Conservation (phyloP, 2,329 filamentous ascomycete genomes). For the Beauveria sp. region DNA sequence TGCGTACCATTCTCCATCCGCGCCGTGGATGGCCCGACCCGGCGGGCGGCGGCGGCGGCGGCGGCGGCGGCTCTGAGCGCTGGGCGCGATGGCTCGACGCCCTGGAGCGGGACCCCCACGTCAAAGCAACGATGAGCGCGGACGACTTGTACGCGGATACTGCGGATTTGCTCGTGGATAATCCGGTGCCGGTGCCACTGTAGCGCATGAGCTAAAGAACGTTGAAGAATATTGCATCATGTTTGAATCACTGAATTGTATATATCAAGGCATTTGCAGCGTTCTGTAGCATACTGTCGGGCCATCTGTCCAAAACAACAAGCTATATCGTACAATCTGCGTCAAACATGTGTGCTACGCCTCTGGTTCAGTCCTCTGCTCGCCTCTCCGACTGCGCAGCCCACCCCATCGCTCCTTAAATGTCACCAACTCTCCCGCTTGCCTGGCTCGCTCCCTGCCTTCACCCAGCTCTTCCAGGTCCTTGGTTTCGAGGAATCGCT, state of each 20-base stretch:
- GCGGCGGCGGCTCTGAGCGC: constrained; percentile 34
- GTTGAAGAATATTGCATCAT: not conserved
- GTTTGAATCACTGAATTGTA: not conserved
- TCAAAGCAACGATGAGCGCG: constrained; percentile 59
- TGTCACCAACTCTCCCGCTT: constrained; percentile 37
- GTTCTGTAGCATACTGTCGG: not conserved
- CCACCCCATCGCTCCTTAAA: constrained; percentile 35
- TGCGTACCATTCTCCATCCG: constrained; percentile 57
- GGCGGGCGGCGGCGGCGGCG: not conserved
- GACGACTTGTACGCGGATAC: constrained; percentile 48
- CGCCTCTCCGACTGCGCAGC: constrained; percentile 21
- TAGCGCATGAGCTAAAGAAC: not conserved
- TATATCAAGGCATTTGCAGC: not conserved
- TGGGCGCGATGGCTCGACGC: constrained; percentile 66
- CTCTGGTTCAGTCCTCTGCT: not conserved
- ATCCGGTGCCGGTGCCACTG: not conserved
- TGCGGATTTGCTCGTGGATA: constrained; percentile 42
- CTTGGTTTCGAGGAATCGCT: constrained; percentile 35
- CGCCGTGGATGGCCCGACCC: constrained; percentile 55
- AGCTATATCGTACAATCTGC: not conserved
- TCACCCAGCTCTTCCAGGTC: constrained; percentile 44
- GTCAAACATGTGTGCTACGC: not conserved
- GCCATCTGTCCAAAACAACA: not conserved
- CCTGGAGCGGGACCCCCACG: constrained; percentile 54
- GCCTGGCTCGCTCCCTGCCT: constrained; percentile 35